A percentile compares a stretch with the other conserved stretches of the same genome.
These are phyloP conservation scores for Gymnopilus junonius DNA, from an alignment of 768 basidiomycete genomes.

Conservation along the genomic window DNA sequence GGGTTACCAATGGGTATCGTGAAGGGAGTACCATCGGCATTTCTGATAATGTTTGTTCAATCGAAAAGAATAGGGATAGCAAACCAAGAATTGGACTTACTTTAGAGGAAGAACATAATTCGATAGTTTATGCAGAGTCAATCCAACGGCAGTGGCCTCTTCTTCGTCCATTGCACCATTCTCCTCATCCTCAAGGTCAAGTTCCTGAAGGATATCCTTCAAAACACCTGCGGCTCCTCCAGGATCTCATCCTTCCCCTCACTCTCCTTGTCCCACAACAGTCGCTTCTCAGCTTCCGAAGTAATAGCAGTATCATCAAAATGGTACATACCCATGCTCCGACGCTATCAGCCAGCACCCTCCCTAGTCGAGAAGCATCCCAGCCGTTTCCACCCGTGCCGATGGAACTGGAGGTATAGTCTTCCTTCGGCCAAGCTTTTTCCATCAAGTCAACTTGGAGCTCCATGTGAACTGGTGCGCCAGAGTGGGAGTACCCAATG, in stretches of 20 bases:
- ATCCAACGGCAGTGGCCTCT: constrained; percentile 67
- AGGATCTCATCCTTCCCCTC: constrained; percentile 59
- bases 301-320: constrained; percentile 28
- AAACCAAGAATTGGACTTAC: constrained; percentile 43
- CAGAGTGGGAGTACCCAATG: constrained; percentile 59
- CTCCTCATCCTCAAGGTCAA: constrained; percentile 68
- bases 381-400: constrained; percentile 52
- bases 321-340: constrained; percentile 60
- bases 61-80: background rate
- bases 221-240: constrained; percentile 71
- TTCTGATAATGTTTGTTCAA: constrained; percentile 23
- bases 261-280: constrained; percentile 28
- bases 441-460: constrained; percentile 70
- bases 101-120: constrained; percentile 60
- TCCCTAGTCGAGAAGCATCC: constrained; percentile 65
- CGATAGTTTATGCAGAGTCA: constrained; percentile 61
- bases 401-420: constrained; percentile 36
- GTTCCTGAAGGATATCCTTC: constrained; percentile 75
- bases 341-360: constrained; percentile 55
- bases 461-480: constrained; percentile 61
- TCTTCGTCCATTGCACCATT: constrained; percentile 58
- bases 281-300: constrained; percentile 23
- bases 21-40: constrained; percentile 34
- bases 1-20: constrained; percentile 58
- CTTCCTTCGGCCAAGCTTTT: constrained; percentile 74